phyloP scores from a whole-genome alignment of 306 rosid species.

The Delonix regia region DNA sequence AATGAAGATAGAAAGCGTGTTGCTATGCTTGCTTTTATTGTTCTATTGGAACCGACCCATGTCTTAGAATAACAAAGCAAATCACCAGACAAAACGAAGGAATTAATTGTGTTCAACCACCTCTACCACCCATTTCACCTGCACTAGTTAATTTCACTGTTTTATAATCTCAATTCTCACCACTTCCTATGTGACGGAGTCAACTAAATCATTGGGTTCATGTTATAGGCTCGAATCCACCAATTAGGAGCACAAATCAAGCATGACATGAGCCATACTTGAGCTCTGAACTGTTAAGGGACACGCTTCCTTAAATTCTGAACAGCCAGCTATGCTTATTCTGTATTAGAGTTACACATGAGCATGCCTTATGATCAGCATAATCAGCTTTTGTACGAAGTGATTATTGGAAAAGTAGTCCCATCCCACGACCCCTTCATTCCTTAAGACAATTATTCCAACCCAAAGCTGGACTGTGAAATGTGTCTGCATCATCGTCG shows the following conservation, averaged over 20 bases:
- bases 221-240: neutral
- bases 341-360: neutral
- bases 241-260: neutral
- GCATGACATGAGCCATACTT: too few species aligned
- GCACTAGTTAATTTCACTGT: too few species aligned
- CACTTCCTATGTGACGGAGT: neutral
- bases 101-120: slow-evolving; percentile 29
- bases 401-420: neutral
- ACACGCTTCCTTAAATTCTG: too few species aligned
- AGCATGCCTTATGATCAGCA: too few species aligned
- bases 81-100: slow-evolving; percentile 26
- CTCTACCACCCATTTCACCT: too few species aligned
- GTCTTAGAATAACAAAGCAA: neutral
- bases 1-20: slow-evolving; percentile 32
- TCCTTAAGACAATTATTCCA: neutral
- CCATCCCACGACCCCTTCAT: neutral
- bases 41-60: slow-evolving; percentile 34
- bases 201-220: neutral
- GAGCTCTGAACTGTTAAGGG: neutral
- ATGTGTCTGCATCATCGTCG: neutral
- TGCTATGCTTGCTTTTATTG: slow-evolving; percentile 35
- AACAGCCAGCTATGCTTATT: neutral
- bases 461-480: neutral
- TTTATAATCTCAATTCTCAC: too few species aligned
- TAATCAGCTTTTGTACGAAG: too few species aligned